Evolutionary conservation across 768 basidiomycete genomes (phyloP).

Genomic region (Trametes coccinea): DNA sequence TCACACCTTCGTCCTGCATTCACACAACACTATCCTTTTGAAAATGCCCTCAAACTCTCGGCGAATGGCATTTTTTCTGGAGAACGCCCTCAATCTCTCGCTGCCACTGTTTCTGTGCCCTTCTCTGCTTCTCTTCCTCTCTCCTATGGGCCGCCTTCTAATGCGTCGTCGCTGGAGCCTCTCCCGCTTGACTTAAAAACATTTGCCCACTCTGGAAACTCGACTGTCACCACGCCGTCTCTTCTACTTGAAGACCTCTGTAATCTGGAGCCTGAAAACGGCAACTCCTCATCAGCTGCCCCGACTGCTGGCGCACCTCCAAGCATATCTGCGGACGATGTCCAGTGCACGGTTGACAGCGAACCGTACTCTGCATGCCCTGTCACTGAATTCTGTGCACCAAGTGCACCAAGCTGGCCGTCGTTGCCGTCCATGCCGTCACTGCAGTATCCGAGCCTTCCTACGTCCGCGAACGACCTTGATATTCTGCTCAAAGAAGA

Average conservation of each 20-base stretch:
- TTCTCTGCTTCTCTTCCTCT: background rate
- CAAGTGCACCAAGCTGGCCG: constrained; percentile 3
- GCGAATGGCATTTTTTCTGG: too few species aligned
- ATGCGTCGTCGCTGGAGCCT: background rate
- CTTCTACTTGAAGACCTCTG: constrained; percentile 6
- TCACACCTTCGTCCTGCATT: background rate
- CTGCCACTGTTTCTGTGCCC: background rate
- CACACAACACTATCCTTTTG: too few species aligned
- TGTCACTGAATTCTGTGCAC: constrained; percentile 18
- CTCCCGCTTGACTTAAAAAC: too few species aligned
- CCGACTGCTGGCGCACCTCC: background rate
- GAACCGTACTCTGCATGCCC: constrained; percentile 25
- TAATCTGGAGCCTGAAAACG: background rate
- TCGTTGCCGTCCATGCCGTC: background rate
- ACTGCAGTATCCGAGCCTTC: background rate
- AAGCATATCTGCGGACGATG: background rate
- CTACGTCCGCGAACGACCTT: background rate
- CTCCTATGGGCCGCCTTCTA: background rate
- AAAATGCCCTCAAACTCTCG: background rate
- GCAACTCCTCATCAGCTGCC: background rate
- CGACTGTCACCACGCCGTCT: background rate
- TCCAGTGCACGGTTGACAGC: background rate
- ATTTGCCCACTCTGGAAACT: background rate
- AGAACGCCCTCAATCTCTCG: background rate
- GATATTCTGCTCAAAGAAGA: background rate